A percentile compares a stretch with the other conserved stretches of the same genome.
phyloP scores from a whole-genome alignment of 2,329 filamentous ascomycete species.

The Moelleriella libera region DNA sequence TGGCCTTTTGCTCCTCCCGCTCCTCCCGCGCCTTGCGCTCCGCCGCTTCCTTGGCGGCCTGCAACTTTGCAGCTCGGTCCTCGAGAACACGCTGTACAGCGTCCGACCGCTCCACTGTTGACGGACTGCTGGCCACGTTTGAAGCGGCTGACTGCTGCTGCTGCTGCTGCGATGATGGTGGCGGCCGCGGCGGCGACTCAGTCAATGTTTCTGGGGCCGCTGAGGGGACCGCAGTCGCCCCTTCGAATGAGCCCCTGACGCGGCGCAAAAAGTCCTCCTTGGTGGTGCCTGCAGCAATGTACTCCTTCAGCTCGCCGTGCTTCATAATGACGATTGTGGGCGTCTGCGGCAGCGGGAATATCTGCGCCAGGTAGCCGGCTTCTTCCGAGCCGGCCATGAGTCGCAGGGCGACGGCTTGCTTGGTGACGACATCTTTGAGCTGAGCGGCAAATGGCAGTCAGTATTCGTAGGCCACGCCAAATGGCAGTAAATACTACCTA shows the following conservation, averaged over 20 bases:
- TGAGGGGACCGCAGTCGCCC: constrained; percentile 5
- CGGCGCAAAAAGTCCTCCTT: constrained; percentile 51
- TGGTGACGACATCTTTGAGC: constrained; percentile 40
- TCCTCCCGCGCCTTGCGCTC: constrained; percentile 36
- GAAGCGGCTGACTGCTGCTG: constrained; percentile 6
- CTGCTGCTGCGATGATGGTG: not conserved
- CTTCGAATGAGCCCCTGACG: constrained; percentile 17
- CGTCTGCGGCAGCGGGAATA: constrained; percentile 67
- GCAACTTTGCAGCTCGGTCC: constrained; percentile 33
- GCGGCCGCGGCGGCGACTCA: not conserved
- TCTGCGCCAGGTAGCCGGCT: constrained; percentile 66
- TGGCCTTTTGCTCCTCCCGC: constrained; percentile 30
- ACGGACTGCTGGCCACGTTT: constrained; percentile 7
- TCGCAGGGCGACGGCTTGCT: constrained; percentile 55
- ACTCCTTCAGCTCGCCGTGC: constrained; percentile 65
- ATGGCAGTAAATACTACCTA: constrained; percentile 12
- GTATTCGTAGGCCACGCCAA: not conserved
- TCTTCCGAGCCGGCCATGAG: constrained; percentile 63
- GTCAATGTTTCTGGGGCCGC: constrained; percentile 5
- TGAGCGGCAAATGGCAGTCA: constrained; percentile 16
- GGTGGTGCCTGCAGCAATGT: constrained; percentile 49
- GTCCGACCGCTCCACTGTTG: constrained; percentile 16
- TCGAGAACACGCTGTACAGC: constrained; percentile 26
- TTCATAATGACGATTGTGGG: constrained; percentile 71
- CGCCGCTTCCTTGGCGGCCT: constrained; percentile 25